Percentiles rank a stretch among this genome's conserved stretches.
phyloP scores from a whole-genome alignment of 2,329 filamentous ascomycete genomes.

The Neofusicoccum umdonicola region DNA sequence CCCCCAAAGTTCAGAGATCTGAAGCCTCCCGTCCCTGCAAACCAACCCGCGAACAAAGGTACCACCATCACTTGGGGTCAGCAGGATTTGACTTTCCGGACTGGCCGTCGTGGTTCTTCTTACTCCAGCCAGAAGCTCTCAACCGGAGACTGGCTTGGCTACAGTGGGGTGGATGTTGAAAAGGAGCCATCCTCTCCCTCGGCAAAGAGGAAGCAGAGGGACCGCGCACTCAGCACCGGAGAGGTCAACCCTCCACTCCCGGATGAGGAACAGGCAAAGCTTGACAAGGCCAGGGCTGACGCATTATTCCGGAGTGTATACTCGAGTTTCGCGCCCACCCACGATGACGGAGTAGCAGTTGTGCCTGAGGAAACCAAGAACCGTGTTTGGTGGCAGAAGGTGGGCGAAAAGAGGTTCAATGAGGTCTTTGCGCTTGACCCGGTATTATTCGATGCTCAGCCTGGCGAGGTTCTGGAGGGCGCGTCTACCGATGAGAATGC shows the following conservation, averaged over 20 bases:
- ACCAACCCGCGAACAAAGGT: conserved; percentile 62
- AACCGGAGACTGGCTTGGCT: conserved; percentile 65
- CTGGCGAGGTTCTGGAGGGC: conserved; percentile 2
- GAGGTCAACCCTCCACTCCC: conserved; percentile 54
- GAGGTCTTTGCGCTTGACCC: conserved; percentile 59
- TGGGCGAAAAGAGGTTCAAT: conserved; percentile 64
- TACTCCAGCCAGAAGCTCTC: conserved; percentile 67
- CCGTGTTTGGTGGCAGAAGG: conserved; percentile 73
- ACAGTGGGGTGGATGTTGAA: conserved; percentile 43
- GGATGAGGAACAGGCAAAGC: conserved; percentile 37
- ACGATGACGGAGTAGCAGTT: conserved; percentile 70
- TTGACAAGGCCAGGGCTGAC: conserved; percentile 65
- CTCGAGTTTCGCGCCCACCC: conserved; percentile 74
- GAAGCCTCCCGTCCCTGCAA: conserved; percentile 69
- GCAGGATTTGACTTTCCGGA: conserved; percentile 54
- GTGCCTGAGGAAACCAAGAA: conserved; percentile 66
- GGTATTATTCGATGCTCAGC: conserved; percentile 32
- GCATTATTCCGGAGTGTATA: conserved; percentile 73
- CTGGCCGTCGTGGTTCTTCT: conserved; percentile 43
- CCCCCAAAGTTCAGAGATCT: conserved; percentile 64
- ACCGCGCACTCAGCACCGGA: conserved; percentile 67
- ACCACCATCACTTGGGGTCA: conserved; percentile 50
- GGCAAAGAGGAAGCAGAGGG: conserved; percentile 66
- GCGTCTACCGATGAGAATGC: conserved; percentile 36
- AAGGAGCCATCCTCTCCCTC: conserved; percentile 56